Percentiles rank a stretch among this genome's conserved stretches.
Evolutionary conservation across 2,329 filamentous ascomycete genomes (phyloP).

Genomic region (Microcera coccophila): DNA sequence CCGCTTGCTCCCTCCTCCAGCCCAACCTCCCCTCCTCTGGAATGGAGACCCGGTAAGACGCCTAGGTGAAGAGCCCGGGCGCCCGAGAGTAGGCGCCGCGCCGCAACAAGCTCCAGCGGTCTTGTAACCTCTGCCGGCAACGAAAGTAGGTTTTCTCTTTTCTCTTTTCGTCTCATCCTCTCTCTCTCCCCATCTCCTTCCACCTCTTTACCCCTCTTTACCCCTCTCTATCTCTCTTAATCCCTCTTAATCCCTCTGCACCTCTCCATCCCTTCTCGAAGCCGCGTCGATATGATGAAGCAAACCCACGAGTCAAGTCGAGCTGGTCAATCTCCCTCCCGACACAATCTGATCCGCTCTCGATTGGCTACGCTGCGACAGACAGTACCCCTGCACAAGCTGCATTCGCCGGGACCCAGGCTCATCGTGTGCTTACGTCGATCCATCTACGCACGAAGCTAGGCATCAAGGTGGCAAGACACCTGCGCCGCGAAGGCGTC

Average conservation of each 20-base stretch:
- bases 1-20: too few species aligned
- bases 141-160: slow-evolving; percentile 2
- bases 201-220: too few species aligned
- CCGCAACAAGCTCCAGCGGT: slow-evolving; percentile 3
- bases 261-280: too few species aligned
- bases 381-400: slow-evolving; percentile 4
- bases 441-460: too few species aligned
- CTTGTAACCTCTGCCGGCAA: slow-evolving; percentile 4
- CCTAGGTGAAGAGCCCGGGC: slow-evolving; percentile 2
- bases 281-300: too few species aligned
- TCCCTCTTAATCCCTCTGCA: too few species aligned
- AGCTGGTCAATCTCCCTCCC: too few species aligned
- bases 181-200: background rate
- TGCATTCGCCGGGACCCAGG: slow-evolving; percentile 1
- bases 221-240: too few species aligned
- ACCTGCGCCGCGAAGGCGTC: background rate
- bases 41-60: slow-evolving; percentile 13
- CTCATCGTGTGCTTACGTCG: background rate
- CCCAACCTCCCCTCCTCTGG: too few species aligned
- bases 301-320: too few species aligned
- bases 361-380: slow-evolving; percentile 6
- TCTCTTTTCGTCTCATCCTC: background rate
- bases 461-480: too few species aligned
- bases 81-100: slow-evolving; percentile 2
- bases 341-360: too few species aligned